phyloP scores from a whole-genome alignment of 208 protist species.

The Leishmania lainsoni region DNA sequence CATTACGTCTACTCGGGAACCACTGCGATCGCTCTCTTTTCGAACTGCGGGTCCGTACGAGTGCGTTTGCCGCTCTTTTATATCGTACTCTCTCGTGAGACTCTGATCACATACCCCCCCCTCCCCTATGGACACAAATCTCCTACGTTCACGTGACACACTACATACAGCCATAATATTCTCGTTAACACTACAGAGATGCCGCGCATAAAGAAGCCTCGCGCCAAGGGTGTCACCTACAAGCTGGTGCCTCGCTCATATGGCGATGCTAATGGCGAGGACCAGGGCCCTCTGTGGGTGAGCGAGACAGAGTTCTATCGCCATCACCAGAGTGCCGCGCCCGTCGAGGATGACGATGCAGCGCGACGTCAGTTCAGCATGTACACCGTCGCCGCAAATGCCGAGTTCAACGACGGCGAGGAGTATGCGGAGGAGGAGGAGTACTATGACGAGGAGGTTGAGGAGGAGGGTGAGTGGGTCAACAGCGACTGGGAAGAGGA shows the following conservation, averaged over 20 bases:
- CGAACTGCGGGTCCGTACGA: neutral
- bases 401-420: conserved; percentile 23
- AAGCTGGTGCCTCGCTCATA: conserved; percentile 75
- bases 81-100: neutral
- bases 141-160: neutral
- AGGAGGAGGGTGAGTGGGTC: conserved; percentile 16
- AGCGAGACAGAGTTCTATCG: conserved; percentile 64
- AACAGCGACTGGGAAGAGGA: conserved; percentile 8
- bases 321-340: conserved; percentile 32
- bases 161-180: neutral
- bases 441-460: conserved; percentile 20
- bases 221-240: conserved; percentile 57
- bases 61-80: neutral
- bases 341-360: conserved; percentile 17
- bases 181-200: conserved; percentile 3
- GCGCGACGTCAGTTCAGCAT: conserved; percentile 27
- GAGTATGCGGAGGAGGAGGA: conserved; percentile 22
- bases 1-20: neutral
- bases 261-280: conserved; percentile 45
- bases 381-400: conserved; percentile 29
- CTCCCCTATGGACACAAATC: neutral
- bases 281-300: conserved; percentile 49
- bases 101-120: neutral
- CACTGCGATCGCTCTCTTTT: neutral
- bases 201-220: conserved; percentile 44